Percentiles rank a stretch among this genome's conserved stretches.
Conservation (phyloP, 2,329 filamentous ascomycete genomes). For the Trichoderma harzianum region DNA sequence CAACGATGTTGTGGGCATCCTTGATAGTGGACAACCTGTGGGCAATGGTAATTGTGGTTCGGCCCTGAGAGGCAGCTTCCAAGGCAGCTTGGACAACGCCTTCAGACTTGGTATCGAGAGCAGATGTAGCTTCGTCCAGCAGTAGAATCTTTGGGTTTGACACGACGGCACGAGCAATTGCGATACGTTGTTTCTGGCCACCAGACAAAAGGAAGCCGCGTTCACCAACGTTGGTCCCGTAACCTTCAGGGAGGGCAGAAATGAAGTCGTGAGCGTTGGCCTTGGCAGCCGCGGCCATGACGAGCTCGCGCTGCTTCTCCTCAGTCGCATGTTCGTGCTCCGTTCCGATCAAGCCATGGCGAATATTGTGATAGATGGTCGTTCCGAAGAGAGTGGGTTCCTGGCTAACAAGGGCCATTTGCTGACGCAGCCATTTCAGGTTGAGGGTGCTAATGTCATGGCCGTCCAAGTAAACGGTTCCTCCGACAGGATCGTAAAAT, state of each 20-base stretch:
- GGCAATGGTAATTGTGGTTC: slow-evolving; percentile 94
- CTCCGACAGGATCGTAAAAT: slow-evolving; percentile 87
- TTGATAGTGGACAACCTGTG: slow-evolving; percentile 93
- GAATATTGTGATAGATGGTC: slow-evolving; percentile 86
- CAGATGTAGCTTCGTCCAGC: slow-evolving; percentile 91
- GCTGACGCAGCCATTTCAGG: slow-evolving; percentile 84
- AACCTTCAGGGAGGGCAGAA: slow-evolving; percentile 74
- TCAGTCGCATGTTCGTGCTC: slow-evolving; percentile 62
- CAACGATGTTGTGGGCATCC: slow-evolving; percentile 92
- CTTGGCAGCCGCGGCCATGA: slow-evolving; percentile 80
- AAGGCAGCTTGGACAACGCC: slow-evolving; percentile 91
- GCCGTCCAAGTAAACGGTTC: slow-evolving; percentile 76
- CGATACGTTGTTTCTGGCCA: slow-evolving; percentile 95
- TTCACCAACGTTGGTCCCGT: slow-evolving; percentile 90
- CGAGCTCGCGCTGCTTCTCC: slow-evolving; percentile 66
- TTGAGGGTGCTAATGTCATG: slow-evolving; percentile 79
- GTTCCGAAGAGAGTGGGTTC: slow-evolving; percentile 89
- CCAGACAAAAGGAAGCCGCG: slow-evolving; percentile 89
- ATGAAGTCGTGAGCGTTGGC: slow-evolving; percentile 96
- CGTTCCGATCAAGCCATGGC: slow-evolving; percentile 83
- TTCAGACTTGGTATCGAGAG: slow-evolving; percentile 91
- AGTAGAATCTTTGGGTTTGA: slow-evolving; percentile 89
- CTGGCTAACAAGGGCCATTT: slow-evolving; percentile 89
- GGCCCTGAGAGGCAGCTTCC: slow-evolving; percentile 77
- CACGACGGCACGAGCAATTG: slow-evolving; percentile 86